Evolutionary conservation across 78 protist genomes (phyloP), one percentile per base, ranked within the genome.

Genomic region (Goniomonas avonlea): DNA sequence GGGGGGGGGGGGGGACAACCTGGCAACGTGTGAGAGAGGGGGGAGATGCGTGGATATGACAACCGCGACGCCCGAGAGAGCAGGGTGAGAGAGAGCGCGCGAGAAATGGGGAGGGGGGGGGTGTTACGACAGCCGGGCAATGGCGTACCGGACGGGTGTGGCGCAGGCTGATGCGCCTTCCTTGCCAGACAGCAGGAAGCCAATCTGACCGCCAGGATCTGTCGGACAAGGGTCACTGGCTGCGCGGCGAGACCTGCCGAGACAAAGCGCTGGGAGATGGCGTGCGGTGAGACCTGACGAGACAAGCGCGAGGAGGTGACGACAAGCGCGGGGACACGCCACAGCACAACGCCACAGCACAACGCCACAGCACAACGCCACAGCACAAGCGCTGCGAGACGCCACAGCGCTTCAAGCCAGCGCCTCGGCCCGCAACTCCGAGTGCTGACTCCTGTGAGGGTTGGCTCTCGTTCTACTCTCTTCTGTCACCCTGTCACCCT

Each of bases 161-260:
- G 2, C n/a, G 38, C 66, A 68, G 34, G 17, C 41, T 11, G 70
- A 40, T 8, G 9, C 75, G 55, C 35, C 74, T 25, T 34, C 71
- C 61, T 77, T 82, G 48, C 56, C 25, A 74, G 82, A 74, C 39
- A 88, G 7, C 41, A 90, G 1, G 53, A 92, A 86, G 23, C 98
- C 98, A 35, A 94, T 94, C 58, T 82, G 84, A 23, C 98, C 98
- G 32, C 40, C 66, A 29, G 37, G 32, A 23, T 35, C 13, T 15
- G 27, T 5, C 13, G 27, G 31, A 25, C 37, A 56, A n/a, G 63
- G n/a, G 63, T 17, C 20, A 15, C 2, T 13, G 34, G 37, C n/a
- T 21, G 37, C 34, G 4, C 40, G 1, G 3, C 40, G 41, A 11
- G 31, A 35, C 34, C 7, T 9, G 66, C 23, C 40, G 37, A 3